A percentile compares a stretch with the other conserved stretches of the same genome.
These are phyloP conservation scores for Talaromyces albobiverticillius DNA, from an alignment of 2,329 filamentous ascomycete species.

Conservation along the genomic window DNA sequence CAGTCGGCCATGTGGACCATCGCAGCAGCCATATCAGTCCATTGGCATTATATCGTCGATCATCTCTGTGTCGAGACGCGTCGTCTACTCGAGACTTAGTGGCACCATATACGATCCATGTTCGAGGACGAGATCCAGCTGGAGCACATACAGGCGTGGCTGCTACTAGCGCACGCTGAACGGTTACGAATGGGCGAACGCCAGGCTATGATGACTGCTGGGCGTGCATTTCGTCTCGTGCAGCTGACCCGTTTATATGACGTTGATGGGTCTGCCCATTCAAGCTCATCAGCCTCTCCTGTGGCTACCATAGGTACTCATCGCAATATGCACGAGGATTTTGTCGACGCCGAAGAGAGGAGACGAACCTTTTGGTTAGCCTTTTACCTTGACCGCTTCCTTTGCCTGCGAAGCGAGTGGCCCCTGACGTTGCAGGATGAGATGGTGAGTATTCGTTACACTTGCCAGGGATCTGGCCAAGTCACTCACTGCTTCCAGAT, in stretches of 20 bases:
- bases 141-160: not conserved
- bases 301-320: no score
- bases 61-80: conserved; percentile 11
- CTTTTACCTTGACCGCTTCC: conserved; percentile 35
- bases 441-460: conserved; percentile 20
- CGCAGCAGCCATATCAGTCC: conserved; percentile 31
- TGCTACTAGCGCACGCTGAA: conserved; percentile 29
- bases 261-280: conserved; percentile 26
- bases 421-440: conserved; percentile 32
- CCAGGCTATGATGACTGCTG: conserved; percentile 36
- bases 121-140: not conserved
- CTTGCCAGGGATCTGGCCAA: no score
- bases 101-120: not conserved
- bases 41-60: conserved; percentile 27
- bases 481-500: no score
- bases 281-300: no score
- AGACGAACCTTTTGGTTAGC: conserved; percentile 4
- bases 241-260: conserved; percentile 35
- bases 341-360: conserved; percentile 21
- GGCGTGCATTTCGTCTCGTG: conserved; percentile 35
- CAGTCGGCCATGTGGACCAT: conserved; percentile 39
- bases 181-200: conserved; percentile 31
- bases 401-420: conserved; percentile 29
- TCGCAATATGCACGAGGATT: conserved; percentile 17
- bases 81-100: not conserved